These are phyloP conservation scores for Paramecium sexaurelia DNA, from an alignment of 73 alveolate genomes.

Conservation along the genomic window DNA sequence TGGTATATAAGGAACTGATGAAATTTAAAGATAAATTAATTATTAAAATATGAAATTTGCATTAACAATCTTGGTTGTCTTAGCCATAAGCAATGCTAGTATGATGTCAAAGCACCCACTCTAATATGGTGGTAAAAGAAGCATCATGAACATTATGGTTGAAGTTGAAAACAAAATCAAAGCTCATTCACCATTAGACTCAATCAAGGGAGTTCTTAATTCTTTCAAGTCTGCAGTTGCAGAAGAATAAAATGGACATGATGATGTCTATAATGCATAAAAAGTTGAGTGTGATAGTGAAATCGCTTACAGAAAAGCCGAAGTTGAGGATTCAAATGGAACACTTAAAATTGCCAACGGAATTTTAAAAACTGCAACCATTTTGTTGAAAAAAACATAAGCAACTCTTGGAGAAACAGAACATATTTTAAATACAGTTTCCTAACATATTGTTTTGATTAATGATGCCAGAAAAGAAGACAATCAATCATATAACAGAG, in stretches of 20 bases:
- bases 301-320: constrained; percentile 24
- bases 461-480: constrained; percentile 56
- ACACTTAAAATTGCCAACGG: constrained; percentile 43
- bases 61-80: not conserved
- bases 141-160: constrained; percentile 39
- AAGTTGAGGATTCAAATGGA: constrained; percentile 10
- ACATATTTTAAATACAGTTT: not conserved
- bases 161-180: constrained; percentile 50
- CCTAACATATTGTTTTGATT: not conserved
- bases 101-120: not conserved
- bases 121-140: not conserved
- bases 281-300: constrained; percentile 6
- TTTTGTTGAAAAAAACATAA: not conserved
- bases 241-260: constrained; percentile 24
- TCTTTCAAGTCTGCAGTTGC: constrained; percentile 43
- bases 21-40: not conserved
- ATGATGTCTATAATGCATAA: constrained; percentile 33
- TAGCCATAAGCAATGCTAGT: constrained; percentile 32
- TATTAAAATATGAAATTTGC: not conserved
- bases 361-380: constrained; percentile 16
- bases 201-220: constrained; percentile 20
- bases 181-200: not conserved
- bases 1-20: not conserved
- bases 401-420: constrained; percentile 39
- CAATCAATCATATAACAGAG: constrained; percentile 41